Evolutionary conservation across 768 basidiomycete species (phyloP).

Genomic region (Suillus hirtellus): DNA sequence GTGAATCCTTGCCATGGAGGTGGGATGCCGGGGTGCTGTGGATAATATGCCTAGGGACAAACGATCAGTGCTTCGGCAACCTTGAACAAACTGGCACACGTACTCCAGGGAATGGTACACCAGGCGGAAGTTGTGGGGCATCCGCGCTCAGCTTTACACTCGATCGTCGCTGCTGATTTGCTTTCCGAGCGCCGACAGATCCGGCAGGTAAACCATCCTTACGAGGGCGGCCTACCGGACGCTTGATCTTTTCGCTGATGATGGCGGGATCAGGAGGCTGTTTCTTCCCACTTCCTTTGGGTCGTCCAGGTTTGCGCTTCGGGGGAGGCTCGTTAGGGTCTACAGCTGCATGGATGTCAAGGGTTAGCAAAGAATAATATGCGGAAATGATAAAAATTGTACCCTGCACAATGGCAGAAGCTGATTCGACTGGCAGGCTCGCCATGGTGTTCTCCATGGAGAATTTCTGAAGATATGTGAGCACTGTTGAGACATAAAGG

Average conservation of each 20-base stretch:
- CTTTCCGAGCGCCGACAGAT: constrained; percentile 52
- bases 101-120: constrained; percentile 34
- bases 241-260: constrained; percentile 58
- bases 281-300: constrained; percentile 82
- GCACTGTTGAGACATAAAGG: constrained; percentile 8
- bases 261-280: constrained; percentile 39
- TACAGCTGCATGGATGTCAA: constrained; percentile 15
- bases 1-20: constrained; percentile 32
- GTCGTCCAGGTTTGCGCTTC: constrained; percentile 75
- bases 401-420: constrained; percentile 31
- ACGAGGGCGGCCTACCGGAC: constrained; percentile 78
- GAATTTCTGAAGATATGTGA: constrained; percentile 24
- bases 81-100: constrained; percentile 8
- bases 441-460: constrained; percentile 29
- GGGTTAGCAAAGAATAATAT: constrained; percentile 14
- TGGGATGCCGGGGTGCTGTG: constrained; percentile 33
- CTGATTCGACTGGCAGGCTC: constrained; percentile 28
- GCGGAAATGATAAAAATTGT: constrained; percentile 1
- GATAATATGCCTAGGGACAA: constrained; percentile 30
- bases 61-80: constrained; percentile 7
- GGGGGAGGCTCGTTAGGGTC: constrained; percentile 35
- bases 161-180: constrained; percentile 43
- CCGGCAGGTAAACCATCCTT: constrained; percentile 84
- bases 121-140: constrained; percentile 24
- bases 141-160: constrained; percentile 29